Conservation (phyloP, 2,329 filamentous ascomycete genomes). For the Diaporthe vaccinii region DNA sequence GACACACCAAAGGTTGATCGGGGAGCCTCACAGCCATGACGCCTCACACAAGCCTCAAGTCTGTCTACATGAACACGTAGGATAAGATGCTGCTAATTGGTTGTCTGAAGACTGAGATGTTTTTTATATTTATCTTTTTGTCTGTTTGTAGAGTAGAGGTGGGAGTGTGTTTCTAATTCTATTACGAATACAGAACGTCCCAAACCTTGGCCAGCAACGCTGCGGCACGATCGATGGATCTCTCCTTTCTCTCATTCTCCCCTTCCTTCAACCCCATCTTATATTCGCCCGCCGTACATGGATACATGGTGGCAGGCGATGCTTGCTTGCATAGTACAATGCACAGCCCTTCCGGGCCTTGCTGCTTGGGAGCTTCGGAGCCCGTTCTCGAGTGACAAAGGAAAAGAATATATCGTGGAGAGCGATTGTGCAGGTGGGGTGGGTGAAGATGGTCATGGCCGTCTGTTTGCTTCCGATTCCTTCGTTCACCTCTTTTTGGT, state of each 20-base stretch:
- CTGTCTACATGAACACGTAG: background rate
- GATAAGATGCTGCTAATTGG: background rate
- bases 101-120: background rate
- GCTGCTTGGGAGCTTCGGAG: background rate
- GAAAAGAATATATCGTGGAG: slow-evolving; percentile 29
- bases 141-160: slow-evolving; percentile 38
- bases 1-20: background rate
- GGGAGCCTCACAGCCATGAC: background rate
- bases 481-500: background rate
- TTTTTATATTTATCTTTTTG: slow-evolving; percentile 2
- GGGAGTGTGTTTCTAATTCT: slow-evolving; percentile 39
- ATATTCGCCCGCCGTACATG: background rate
- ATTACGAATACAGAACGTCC: slow-evolving; percentile 40
- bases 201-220: slow-evolving; percentile 36
- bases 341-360: background rate
- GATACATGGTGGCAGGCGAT: background rate
- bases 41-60: background rate
- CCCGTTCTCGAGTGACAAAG: slow-evolving; percentile 16
- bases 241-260: slow-evolving; percentile 2
- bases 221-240: slow-evolving; percentile 29
- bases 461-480: background rate
- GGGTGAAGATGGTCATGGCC: slow-evolving; percentile 27
- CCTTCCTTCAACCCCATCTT: background rate
- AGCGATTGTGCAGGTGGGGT: slow-evolving; percentile 21
- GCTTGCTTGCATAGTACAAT: background rate